A percentile compares a stretch with the other conserved stretches of the same genome.
phyloP scores from a whole-genome alignment of 495 filamentous ascomycete species.

The Penicillium ochrochloron region DNA sequence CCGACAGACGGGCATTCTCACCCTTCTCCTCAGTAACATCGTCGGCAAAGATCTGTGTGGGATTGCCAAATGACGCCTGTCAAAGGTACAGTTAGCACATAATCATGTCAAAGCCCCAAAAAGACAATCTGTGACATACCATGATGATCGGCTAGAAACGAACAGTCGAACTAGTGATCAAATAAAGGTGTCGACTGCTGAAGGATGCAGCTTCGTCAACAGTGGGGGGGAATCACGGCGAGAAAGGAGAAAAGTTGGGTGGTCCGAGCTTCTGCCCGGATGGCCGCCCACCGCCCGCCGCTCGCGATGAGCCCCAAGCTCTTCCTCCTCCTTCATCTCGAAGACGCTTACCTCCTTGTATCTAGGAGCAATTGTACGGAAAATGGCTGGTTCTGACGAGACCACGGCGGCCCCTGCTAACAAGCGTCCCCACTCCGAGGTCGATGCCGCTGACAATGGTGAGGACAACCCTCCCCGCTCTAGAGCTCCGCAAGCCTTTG shows the following conservation, averaged over 20 bases:
- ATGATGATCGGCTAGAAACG: conserved; percentile 38
- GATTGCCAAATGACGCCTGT: conserved; percentile 68
- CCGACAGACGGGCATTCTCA: conserved; percentile 96
- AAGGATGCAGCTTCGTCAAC: conserved; percentile 34
- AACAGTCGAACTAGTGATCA: conserved; percentile 32
- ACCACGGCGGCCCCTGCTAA: conserved; percentile 21
- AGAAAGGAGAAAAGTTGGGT: conserved; percentile 49
- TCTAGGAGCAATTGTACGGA: not conserved
- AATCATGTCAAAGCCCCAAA: not conserved
- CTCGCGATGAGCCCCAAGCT: conserved; percentile 12
- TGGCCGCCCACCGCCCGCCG: conserved; percentile 40
- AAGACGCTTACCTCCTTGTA: conserved; percentile 6
- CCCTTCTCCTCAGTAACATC: conserved; percentile 98
- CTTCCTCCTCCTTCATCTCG: conserved; percentile 16
- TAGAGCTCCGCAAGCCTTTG: conserved; percentile 10
- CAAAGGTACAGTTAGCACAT: conserved; percentile 10
- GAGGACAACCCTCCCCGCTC: conserved; percentile 15
- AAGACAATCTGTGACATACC: conserved; percentile 26
- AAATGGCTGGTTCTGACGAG: conserved; percentile 41
- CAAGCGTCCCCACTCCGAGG: conserved; percentile 47
- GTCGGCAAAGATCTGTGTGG: conserved; percentile 98
- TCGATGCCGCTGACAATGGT: conserved; percentile 44
- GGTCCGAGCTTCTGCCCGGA: conserved; percentile 43
- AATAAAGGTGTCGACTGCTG: conserved; percentile 30
- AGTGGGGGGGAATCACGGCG: conserved; percentile 30